Conservation (phyloP, 2,329 filamentous ascomycete species). For the Calonectria hongkongensis region DNA sequence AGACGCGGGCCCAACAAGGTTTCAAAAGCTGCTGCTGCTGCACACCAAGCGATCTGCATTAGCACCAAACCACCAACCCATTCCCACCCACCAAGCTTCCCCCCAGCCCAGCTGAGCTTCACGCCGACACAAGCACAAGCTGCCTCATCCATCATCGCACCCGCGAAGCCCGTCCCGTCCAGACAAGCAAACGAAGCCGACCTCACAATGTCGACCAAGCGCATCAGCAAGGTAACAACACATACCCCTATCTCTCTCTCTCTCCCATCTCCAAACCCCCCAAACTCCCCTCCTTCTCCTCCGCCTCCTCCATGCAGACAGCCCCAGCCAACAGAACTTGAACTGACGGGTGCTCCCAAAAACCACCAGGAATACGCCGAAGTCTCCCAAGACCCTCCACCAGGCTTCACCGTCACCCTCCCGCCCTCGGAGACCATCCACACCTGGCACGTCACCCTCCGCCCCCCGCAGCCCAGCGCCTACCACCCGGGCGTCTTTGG, state of each 20-base stretch:
- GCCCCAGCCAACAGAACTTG: not conserved
- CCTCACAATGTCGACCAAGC: conserved; percentile 64
- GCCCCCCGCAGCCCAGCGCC: conserved; percentile 65
- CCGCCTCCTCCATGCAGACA: not conserved
- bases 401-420: conserved; percentile 68
- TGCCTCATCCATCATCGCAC: conserved; percentile 13
- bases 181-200: not conserved
- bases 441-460: conserved; percentile 71
- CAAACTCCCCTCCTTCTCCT: not conserved
- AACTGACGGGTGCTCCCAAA: not conserved
- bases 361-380: conserved; percentile 71
- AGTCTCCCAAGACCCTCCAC: conserved; percentile 67
- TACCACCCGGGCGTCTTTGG: conserved; percentile 83
- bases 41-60: conserved; percentile 19
- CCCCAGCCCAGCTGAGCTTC: conserved; percentile 9
- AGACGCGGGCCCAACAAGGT: not conserved
- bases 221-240: conserved; percentile 65
- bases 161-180: conserved; percentile 7
- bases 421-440: conserved; percentile 69
- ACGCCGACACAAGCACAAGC: no score
- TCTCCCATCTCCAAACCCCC: conserved; percentile 16
- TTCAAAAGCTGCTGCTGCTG: not conserved
- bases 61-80: conserved; percentile 6
- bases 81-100: conserved; percentile 26
- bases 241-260: not conserved